These are phyloP conservation scores for Bipolaris oryzae DNA, from an alignment of 2,329 filamentous ascomycete species.

Conservation along the genomic window DNA sequence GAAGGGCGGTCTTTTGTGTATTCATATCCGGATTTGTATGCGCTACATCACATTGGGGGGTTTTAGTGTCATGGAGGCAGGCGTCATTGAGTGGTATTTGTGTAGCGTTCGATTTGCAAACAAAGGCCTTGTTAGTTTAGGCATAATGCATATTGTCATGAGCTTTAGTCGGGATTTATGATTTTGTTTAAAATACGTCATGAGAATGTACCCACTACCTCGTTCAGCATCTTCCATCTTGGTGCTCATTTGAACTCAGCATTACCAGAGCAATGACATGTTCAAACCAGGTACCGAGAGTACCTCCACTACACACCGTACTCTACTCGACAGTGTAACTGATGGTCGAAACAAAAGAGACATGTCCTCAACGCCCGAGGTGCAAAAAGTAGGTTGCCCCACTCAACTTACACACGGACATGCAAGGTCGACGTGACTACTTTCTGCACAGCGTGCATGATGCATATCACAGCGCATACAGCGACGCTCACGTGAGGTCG, in stretches of 20 bases:
- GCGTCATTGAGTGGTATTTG: not conserved
- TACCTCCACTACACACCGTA: not conserved
- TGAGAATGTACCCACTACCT: not conserved
- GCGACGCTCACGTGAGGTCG: conserved; percentile 9
- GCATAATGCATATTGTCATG: not conserved
- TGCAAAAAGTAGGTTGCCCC: not conserved
- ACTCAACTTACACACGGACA: not conserved
- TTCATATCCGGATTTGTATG: not conserved
- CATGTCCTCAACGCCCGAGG: not conserved
- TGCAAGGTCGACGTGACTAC: conserved; percentile 1
- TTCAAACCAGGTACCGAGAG: too few relatives aligned
- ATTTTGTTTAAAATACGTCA: not conserved
- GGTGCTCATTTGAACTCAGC: not conserved
- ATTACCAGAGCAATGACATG: too few relatives aligned
- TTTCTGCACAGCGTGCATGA: conserved; percentile 1
- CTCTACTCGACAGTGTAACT: too few relatives aligned
- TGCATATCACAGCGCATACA: conserved; percentile 7
- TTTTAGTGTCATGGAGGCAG: not conserved
- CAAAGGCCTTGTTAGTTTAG: not conserved
- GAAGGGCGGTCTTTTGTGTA: not conserved
- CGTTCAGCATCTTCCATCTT: not conserved
- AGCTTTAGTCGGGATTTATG: not conserved
- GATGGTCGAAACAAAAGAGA: not conserved
- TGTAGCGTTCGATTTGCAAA: not conserved
- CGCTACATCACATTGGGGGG: not conserved